Conservation (phyloP, 2,329 filamentous ascomycete genomes). For the Calonectria naviculata region DNA sequence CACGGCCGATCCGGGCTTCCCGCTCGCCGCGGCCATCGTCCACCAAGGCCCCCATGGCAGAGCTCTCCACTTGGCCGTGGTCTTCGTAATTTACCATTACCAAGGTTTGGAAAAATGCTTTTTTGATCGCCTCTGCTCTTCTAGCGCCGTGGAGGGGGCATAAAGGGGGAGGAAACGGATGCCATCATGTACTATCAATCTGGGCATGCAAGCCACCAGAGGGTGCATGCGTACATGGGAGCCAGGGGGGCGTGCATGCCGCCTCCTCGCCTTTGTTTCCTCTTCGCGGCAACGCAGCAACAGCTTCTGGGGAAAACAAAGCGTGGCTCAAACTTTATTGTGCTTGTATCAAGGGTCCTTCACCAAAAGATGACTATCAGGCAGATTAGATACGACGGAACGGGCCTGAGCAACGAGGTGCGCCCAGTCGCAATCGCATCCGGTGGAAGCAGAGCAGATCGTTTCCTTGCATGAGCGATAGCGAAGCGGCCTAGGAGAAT, state of each 20-base stretch:
- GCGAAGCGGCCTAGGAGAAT: background rate
- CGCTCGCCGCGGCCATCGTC: conserved; percentile 1
- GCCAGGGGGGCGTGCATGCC: background rate
- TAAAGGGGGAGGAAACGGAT: conserved; percentile 5
- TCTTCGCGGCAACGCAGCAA: background rate
- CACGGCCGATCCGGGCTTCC: conserved; percentile 15
- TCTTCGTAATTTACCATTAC: conserved; percentile 18
- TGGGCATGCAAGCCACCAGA: background rate
- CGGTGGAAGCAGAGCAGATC: conserved; percentile 1
- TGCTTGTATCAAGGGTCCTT: background rate
- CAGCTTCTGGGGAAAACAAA: conserved; percentile 3
- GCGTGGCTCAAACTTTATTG: conserved; percentile 3
- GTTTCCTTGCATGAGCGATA: background rate
- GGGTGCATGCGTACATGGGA: background rate
- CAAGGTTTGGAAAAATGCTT: conserved; percentile 10
- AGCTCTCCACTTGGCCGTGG: conserved; percentile 5
- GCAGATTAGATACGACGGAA: background rate
- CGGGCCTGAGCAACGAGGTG: background rate
- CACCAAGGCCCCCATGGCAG: background rate
- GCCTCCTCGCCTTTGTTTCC: conserved; percentile 1
- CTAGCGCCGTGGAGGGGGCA: background rate
- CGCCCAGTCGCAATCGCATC: background rate
- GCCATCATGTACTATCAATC: background rate
- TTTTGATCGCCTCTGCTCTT: background rate
- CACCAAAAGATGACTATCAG: background rate